phyloP scores from a whole-genome alignment of 768 basidiomycete species.

The Phaeotremella fagi region DNA sequence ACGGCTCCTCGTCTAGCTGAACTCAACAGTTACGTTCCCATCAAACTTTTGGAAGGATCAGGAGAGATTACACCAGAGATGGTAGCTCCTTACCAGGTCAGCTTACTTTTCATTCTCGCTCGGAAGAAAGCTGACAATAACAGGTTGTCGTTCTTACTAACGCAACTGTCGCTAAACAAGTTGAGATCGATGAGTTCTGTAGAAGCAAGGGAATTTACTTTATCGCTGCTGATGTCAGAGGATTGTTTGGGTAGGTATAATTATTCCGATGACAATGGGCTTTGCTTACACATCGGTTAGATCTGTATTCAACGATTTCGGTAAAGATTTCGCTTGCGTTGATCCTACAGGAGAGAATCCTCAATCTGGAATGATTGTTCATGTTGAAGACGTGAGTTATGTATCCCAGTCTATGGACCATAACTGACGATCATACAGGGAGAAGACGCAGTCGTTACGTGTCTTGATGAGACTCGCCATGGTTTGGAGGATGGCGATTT shows the following conservation, averaged over 20 bases:
- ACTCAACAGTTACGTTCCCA: constrained; percentile 92
- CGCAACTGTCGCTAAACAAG: constrained; percentile 68
- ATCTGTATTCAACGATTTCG: constrained; percentile 94
- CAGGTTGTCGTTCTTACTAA: constrained; percentile 88
- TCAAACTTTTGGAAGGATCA: constrained; percentile 73
- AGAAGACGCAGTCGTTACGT: constrained; percentile 86
- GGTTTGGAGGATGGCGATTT: constrained; percentile 98
- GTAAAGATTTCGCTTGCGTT: constrained; percentile 85
- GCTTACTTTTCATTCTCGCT: too few species aligned
- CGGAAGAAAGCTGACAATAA: constrained; percentile 2
- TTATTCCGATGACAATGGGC: constrained; percentile 4
- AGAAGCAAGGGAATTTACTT: constrained; percentile 84
- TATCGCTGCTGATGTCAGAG: constrained; percentile 82
- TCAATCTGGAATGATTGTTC: constrained; percentile 89
- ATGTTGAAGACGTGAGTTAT: constrained; percentile 68
- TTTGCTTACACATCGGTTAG: constrained; percentile 50
- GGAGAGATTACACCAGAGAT: constrained; percentile 73
- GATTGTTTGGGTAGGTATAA: constrained; percentile 77
- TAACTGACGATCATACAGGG: constrained; percentile 54
- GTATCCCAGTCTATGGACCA: not conserved
- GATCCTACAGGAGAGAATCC: constrained; percentile 98
- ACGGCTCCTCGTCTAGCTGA: constrained; percentile 86
- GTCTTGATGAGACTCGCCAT: constrained; percentile 93
- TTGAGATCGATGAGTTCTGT: constrained; percentile 95
- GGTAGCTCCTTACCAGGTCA: constrained; percentile 81